Evolutionary conservation across 306 rosid genomes (phyloP), one percentile per base, ranked within the genome.

Genomic region (Rubus idaeus): DNA sequence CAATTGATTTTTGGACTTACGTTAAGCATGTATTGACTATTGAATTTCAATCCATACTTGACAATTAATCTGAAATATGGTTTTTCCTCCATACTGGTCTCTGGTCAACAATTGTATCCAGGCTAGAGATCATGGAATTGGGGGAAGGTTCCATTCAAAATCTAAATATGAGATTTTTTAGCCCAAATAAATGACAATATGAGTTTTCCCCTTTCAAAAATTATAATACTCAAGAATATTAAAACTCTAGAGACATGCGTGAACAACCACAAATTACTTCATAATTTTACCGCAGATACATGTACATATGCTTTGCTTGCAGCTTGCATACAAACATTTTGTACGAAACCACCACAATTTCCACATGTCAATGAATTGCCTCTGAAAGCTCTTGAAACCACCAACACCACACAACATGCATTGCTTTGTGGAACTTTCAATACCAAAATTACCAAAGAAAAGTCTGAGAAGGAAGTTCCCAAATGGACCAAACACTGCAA

Each of bases 401-500:
- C 53, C 21, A 8, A 3, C 77, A 16, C 67, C 68, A 44, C 41
- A 73, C 26, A 26, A 23, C 52, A 65, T 42, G 66, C 78, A 57
- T 58, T 55, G 44, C 10, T 61, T 40, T 60, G 71, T 69, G 49
- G 79, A 76, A 68, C 21, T 49, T 26, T 64, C 71, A 64, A 18
- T 12, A 14, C 74, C 74, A 65, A 8, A 65, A 40, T 23, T 65
- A 65, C 46, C 21, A 2, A 16, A 3, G 20, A 49, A 7, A 21
- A 6, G 77, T 35, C 76, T 6, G 61, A 70, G 18, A 23, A 30
- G 42, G 44, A 56, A 47, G 41, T 45, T 62, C 49, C 77, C 77
- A 51, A 61, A 60, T 46, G n/a, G 26, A 11, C 68, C 57, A 0
- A 42, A 66, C 5, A 45, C 6, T 4, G 30, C 62, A 35, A 13